These are phyloP conservation scores for Eucalyptus virginea DNA, from an alignment of 345 rosid species.

Conservation along the genomic window DNA sequence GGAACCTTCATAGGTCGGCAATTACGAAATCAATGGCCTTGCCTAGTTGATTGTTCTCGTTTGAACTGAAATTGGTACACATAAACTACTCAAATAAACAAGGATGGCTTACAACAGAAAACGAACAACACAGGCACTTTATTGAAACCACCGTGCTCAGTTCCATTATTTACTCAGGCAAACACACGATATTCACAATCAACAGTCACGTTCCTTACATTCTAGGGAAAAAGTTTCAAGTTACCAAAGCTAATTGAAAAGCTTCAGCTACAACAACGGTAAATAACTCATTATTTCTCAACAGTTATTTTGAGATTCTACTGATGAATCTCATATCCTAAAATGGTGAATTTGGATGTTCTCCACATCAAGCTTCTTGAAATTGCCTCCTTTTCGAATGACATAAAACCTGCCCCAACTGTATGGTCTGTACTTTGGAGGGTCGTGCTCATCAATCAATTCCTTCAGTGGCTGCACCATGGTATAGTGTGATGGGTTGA, in stretches of 20 bases:
- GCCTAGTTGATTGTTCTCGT: background rate
- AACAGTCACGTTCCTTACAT: background rate
- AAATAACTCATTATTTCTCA: background rate
- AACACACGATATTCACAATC: background rate
- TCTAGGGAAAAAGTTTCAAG: background rate
- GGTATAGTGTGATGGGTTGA: conserved; percentile 37
- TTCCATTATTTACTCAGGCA: background rate
- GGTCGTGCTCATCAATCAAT: conserved; percentile 11
- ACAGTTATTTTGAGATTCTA: background rate
- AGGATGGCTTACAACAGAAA: background rate
- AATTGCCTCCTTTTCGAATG: conserved; percentile 49
- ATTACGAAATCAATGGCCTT: background rate
- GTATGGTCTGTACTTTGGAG: conserved; percentile 33
- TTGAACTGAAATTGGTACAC: background rate
- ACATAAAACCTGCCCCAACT: conserved; percentile 66
- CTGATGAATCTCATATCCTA: conserved; percentile 3
- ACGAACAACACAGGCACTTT: background rate
- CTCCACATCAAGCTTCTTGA: conserved; percentile 27
- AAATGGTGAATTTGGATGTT: conserved; percentile 15
- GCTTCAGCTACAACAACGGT: background rate
- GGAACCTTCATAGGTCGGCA: background rate
- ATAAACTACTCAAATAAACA: background rate
- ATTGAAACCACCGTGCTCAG: background rate
- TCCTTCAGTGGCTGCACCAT: conserved; percentile 53
- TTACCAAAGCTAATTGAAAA: background rate